Evolutionary conservation across 2,329 filamentous ascomycete species (phyloP).

Genomic region (Lecanicillium sp.): DNA sequence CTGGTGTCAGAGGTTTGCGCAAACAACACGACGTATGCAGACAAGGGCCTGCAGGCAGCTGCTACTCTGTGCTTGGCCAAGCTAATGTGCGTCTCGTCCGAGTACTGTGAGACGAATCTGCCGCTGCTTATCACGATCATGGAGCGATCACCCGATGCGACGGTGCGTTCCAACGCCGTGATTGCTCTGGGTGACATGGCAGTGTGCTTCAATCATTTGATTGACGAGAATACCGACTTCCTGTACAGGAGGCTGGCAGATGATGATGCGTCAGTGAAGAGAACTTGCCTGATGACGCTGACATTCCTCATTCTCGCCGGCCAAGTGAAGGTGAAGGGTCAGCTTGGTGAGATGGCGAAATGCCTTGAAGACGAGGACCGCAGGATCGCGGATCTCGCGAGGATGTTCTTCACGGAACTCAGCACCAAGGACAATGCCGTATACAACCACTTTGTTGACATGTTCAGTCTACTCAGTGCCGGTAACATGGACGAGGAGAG

Average conservation of each 20-base stretch:
- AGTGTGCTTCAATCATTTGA: constrained; percentile 97
- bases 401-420: constrained; percentile 98
- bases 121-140: constrained; percentile 95
- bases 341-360: constrained; percentile 98
- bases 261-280: constrained; percentile 80
- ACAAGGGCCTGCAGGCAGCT: constrained; percentile 84
- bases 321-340: constrained; percentile 98
- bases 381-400: constrained; percentile 82
- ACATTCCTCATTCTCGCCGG: constrained; percentile 96
- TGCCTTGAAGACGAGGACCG: constrained; percentile 96
- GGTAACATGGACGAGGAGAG: constrained; percentile 76
- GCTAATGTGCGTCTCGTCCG: constrained; percentile 94
- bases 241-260: constrained; percentile 90
- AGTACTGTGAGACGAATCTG: constrained; percentile 92
- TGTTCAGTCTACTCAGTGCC: constrained; percentile 88
- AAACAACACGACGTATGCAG: constrained; percentile 86
- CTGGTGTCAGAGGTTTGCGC: constrained; percentile 89
- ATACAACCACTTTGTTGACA: constrained; percentile 99
- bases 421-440: constrained; percentile 98
- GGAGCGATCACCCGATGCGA: constrained; percentile 86
- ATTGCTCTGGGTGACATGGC: constrained; percentile 98
- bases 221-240: constrained; percentile 98
- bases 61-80: constrained; percentile 93
- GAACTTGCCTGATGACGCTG: constrained; percentile 95
- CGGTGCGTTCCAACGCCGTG: constrained; percentile 90